Evolutionary conservation across 371 early-diverging fungal species (phyloP), one percentile per base, ranked within the genome.

Genomic region (Batrachochytrium dendrobatidis): DNA sequence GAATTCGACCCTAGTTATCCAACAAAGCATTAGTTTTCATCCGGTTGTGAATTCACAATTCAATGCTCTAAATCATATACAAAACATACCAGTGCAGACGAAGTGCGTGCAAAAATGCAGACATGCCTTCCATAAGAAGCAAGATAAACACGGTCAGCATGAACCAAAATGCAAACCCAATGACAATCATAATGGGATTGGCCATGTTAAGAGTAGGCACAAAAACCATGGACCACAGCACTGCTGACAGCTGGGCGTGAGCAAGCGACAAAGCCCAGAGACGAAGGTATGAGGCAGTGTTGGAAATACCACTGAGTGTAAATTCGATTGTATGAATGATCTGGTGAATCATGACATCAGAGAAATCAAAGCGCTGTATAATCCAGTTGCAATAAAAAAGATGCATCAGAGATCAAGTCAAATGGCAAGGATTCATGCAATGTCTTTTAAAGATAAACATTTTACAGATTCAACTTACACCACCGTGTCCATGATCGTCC

Each of bases 261-360:
- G 99, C 99, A 57, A 99, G 85, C 45, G 94, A 94, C 63, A 99
- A 82, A 32, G 99, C 99, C 99, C 99, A 99, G 43, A 99, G 84
- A 71, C 99, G 92, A 44, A 99, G 85, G 70, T 99, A 99, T 18
- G 96, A 95, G 5, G 99, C 98, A 6, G 99, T 99, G 79, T 99
- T 98, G 50, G 98, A 97, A 61, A 99, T 95, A 53, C 95, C 91
- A 57, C 90, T 89, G 58, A 99, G 85, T 66, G 92, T 91, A 82
- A 98, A 99, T 75, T 99, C 99, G 69, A 99, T 98, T 28, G 98
- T 98, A 71, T 99, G 99, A 66, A 99, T 99, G 18, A 88, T 82
- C 69, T 95, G 95, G 75, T 98, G 93, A 61, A 98, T 90, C 88
- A 95, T 85, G 45, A 87, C 80, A 58, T 95, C 96, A 55, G 87